Conservation (phyloP, 179 eudicot species). For the Actinidia polygama region DNA sequence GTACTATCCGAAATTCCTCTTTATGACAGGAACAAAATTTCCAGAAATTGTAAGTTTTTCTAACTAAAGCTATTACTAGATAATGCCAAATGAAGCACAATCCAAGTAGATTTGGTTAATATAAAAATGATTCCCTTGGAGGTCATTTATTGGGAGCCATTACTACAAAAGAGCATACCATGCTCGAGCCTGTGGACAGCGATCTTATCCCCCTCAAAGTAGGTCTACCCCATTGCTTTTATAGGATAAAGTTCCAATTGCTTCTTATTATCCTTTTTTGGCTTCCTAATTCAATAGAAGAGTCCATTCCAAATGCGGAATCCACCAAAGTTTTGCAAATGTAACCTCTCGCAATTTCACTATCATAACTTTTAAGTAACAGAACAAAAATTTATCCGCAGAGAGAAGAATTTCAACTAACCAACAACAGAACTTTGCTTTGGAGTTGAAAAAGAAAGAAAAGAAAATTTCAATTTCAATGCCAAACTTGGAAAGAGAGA, state of each 20-base stretch:
- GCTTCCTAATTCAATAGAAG: background rate
- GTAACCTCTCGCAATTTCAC: too few relatives aligned
- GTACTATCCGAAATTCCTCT: background rate
- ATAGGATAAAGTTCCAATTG: background rate
- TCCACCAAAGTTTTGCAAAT: too few relatives aligned
- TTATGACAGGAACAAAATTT: background rate
- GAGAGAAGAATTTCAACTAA: too few relatives aligned
- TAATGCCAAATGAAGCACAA: background rate
- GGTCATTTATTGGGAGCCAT: background rate
- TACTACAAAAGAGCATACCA: too few relatives aligned
- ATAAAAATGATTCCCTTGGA: background rate
- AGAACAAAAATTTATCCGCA: too few relatives aligned
- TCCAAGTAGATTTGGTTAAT: background rate
- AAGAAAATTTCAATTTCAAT: too few relatives aligned
- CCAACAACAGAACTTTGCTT: too few relatives aligned
- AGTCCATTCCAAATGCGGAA: too few relatives aligned
- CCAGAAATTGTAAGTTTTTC: background rate
- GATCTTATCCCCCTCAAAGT: background rate
- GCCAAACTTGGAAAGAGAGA: too few relatives aligned
- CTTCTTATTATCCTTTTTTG: background rate
- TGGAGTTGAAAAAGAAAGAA: too few relatives aligned
- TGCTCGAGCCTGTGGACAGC: too few relatives aligned
- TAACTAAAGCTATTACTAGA: background rate
- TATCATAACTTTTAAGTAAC: too few relatives aligned
- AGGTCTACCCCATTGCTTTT: background rate